Evolutionary conservation across 176 grass and related monocot species (phyloP).

Genomic region (Olyra latifolia): DNA sequence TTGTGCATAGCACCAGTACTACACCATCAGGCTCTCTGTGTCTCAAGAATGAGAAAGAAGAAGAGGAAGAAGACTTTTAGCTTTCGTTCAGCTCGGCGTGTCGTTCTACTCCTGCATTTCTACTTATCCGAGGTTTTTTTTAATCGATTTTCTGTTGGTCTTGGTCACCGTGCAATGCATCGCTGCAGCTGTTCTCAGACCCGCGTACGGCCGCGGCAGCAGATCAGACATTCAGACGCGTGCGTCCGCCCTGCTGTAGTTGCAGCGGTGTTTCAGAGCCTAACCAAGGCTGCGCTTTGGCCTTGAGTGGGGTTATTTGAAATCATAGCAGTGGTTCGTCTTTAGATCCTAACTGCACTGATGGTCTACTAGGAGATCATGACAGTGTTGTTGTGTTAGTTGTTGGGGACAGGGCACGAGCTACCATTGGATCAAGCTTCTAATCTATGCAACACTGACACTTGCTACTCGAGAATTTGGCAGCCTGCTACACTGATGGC

Average conservation of each 20-base stretch:
- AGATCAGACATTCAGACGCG: not conserved
- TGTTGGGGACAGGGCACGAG: not conserved
- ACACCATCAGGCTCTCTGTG: not conserved
- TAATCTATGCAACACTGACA: too few species aligned
- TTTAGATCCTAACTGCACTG: not conserved
- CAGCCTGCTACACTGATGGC: not conserved
- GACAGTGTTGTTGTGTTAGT: not conserved
- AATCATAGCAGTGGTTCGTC: not conserved
- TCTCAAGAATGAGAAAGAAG: conserved; percentile 14
- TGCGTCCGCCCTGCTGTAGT: not conserved
- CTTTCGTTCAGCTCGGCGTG: not conserved
- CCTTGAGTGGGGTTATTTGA: not conserved
- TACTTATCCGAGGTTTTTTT: not conserved
- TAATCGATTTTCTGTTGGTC: not conserved
- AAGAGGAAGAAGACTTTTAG: conserved; percentile 28
- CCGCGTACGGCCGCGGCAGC: not conserved
- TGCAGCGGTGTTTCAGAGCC: not conserved
- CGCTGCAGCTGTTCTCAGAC: not conserved
- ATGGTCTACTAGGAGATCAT: not conserved
- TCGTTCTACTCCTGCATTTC: not conserved
- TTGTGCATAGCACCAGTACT: conserved; percentile 36
- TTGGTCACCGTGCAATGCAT: not conserved
- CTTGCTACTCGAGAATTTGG: not conserved
- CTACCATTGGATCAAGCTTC: too few species aligned
- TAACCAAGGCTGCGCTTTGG: not conserved